Evolutionary conservation across 139 green algal genomes (phyloP).

Genomic region (Tetradesmus obliquus): DNA sequence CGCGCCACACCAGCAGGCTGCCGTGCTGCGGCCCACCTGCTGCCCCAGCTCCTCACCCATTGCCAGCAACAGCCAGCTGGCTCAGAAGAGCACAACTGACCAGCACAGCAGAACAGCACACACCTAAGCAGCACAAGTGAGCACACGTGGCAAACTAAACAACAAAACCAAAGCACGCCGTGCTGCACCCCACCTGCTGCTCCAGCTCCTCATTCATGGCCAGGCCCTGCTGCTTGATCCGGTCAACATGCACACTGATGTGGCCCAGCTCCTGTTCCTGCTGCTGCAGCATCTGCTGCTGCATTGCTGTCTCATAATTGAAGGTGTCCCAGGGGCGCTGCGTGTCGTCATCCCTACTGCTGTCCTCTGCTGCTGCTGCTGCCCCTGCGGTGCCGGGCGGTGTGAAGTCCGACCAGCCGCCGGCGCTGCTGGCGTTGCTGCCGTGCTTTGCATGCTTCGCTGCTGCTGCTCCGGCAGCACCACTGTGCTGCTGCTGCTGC

Average conservation of each 20-base stretch:
- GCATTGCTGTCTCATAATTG: conserved; percentile 20
- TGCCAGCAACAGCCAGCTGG: no score
- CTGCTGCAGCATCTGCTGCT: conserved; percentile 35
- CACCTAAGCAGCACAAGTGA: background rate
- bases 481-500: background rate
- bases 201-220: conserved; percentile 38
- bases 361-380: background rate
- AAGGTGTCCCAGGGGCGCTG: background rate
- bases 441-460: background rate
- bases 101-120: background rate
- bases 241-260: conserved; percentile 35
- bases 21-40: background rate
- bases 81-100: background rate
- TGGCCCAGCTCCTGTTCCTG: conserved; percentile 38
- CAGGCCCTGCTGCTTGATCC: conserved; percentile 31
- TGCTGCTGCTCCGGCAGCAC: background rate
- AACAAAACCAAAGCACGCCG: background rate
- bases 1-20: no score
- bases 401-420: background rate
- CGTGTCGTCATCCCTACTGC: background rate
- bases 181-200: conserved; percentile 19
- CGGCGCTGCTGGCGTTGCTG: background rate
- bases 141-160: background rate
- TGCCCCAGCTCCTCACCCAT: background rate
- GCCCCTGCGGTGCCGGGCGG: background rate